Base-by-base conservation (phyloP, 768 basidiomycete genomes). In the Sarcodon sp. region DNA sequence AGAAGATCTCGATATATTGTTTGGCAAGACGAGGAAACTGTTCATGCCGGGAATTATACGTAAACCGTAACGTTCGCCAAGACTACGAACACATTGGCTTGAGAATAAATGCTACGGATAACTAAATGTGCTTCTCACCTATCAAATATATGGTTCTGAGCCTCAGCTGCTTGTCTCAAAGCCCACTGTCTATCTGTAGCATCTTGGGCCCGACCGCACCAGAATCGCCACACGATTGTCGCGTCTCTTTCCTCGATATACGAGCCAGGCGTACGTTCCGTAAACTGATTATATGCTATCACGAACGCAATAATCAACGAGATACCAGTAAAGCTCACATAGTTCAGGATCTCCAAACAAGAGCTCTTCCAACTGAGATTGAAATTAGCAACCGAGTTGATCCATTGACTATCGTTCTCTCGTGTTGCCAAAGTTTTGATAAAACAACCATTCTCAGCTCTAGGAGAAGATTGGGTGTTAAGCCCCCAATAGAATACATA, bases 81-180 rank as follows among this genome's bases (percentile, higher is more conserved):
- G 77, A 54, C 82, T 84, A 43, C 7, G 16, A 12, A n/a, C 33
- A 45, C 2, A 45, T 11, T n/a, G 43, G 43, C 4, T 5, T 36
- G n/a, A 32, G 34, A 21, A 33, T 15, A 34, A 36, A 54, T 21
- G 50, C 47, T n/a, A 35, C 13, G 36, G 18, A 27, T 27, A 27
- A 32, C 10, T 3, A 35, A 15, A 43, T 27, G 33, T 12, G 46
- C 44, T 33, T 36, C 56, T 32, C 37, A 76, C 76, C 76, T 77
- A 61, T 89, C 88, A 58, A 87, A 90, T 53, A 90, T 87, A 56
- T 91, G 89, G 63, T 92, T 92, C 64, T 91, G 89, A 16, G 89
- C 89, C 60, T 90, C 88, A 0, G 87, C 86, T 1, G 89, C 89
- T 59, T 91, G 88, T 16, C 89, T 68, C 33, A 83, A 73, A 0